Evolutionary conservation across 192 early-diverging fungal species (phyloP), one percentile per base, ranked within the genome.

Genomic region (Borealophlyctis nickersoniae): DNA sequence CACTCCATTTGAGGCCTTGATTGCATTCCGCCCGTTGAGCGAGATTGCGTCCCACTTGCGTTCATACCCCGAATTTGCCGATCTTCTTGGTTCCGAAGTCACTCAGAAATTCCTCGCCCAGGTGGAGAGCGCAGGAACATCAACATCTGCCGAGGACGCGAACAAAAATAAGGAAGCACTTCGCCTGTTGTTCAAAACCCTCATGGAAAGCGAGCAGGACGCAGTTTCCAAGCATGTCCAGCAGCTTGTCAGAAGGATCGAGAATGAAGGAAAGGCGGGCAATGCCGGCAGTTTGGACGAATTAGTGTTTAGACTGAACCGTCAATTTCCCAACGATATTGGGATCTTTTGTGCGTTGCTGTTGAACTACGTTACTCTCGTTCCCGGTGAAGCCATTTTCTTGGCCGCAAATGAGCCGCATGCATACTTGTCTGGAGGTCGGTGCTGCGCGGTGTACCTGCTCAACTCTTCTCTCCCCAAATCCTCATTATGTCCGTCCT

Each of bases 391-490:
- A 35, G 92, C 89, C 4, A 91, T 99, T 54, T 99, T 90, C 69
- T 79, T 99, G 72, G 96, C 92, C 7, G 94, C 95, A 3, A 95
- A 96, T 69, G 95, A 96, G 66, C 96, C 94, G 31, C 95, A 97
- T 73, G 95, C 96, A 0, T 99, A 99, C 60, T 69, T 97, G 48
- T 93, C 85, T 53, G 94, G 94, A 75, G 90, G 89, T 88, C 29
- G 22, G 66, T 64, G 19, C 9, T 11, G 9, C 9, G 23, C 39
- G 48, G 7, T 7, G 31, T 59, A 5, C 28, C 23, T 59, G 63
- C 3, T 13, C 23, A 64, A 64, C 4, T 60, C 29, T 48, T n/a
- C 0, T 0, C 52, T 54, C 14, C 4, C 23, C 4, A 13, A 13
- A 58, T 58, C 13, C 27, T 27, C 14, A 22, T 62, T 33, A 49